These are phyloP conservation scores for Mimosa pudica DNA, from an alignment of 306 rosid species.

Conservation along the genomic window DNA sequence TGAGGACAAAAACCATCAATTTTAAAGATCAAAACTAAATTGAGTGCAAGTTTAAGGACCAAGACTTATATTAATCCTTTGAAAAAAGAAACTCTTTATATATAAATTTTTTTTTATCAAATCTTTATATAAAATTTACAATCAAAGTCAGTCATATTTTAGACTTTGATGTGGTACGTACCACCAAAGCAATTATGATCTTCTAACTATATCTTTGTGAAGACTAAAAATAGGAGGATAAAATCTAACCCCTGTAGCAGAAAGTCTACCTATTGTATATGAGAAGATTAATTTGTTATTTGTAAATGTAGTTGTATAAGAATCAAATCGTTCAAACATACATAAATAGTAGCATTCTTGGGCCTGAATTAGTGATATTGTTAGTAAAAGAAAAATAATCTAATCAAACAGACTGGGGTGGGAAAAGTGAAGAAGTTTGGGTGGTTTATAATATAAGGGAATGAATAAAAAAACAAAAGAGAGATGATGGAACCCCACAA, in stretches of 20 bases:
- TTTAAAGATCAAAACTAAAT: too few relatives aligned
- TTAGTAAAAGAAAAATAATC: neutral
- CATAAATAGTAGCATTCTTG: neutral
- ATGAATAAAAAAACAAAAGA: constrained; percentile 7
- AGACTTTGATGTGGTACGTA: too few relatives aligned
- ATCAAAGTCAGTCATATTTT: too few relatives aligned
- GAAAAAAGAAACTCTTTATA: too few relatives aligned
- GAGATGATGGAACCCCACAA: constrained; percentile 66
- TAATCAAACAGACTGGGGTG: neutral
- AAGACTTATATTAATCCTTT: too few relatives aligned
- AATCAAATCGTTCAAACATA: neutral
- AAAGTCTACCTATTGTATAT: neutral
- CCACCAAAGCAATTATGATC: too few relatives aligned
- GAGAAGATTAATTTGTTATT: neutral
- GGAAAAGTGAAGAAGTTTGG: constrained; percentile 34
- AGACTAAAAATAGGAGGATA: too few relatives aligned
- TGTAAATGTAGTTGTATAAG: neutral
- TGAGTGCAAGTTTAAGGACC: too few relatives aligned
- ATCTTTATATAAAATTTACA: too few relatives aligned
- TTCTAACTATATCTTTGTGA: too few relatives aligned
- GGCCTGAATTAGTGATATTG: neutral
- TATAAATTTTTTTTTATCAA: too few relatives aligned
- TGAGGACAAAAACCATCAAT: too few relatives aligned
- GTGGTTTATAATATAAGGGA: constrained; percentile 18
- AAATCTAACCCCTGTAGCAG: neutral